Conservation (phyloP, 2,329 filamentous ascomycete genomes). For the Xylariaceae sp. region DNA sequence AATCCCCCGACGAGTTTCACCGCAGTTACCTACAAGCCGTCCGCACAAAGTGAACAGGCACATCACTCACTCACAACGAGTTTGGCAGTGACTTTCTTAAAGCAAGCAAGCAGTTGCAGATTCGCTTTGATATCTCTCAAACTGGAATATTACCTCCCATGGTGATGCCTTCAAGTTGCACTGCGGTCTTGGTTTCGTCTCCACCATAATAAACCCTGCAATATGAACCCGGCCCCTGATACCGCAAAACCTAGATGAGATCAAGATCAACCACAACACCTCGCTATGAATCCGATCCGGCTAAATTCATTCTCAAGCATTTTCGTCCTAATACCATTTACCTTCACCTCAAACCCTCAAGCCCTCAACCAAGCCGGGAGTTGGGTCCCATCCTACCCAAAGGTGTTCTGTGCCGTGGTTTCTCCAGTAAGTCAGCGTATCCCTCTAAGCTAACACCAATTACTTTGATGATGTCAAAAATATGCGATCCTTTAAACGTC, state of each 20-base stretch:
- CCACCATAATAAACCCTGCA: neutral
- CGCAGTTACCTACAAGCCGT: no score
- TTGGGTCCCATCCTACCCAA: slow-evolving; percentile 33
- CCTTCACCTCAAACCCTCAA: neutral
- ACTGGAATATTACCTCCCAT: no score
- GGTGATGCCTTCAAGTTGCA: no score
- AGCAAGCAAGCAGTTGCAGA: no score
- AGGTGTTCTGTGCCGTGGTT: slow-evolving; percentile 45
- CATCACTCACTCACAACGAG: no score
- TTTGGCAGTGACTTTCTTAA: no score
- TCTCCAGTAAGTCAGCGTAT: slow-evolving; percentile 53
- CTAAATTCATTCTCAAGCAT: neutral
- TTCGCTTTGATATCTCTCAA: no score
- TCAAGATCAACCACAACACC: slow-evolving; percentile 15
- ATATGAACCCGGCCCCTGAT: neutral
- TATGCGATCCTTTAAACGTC: slow-evolving; percentile 55
- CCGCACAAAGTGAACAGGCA: no score
- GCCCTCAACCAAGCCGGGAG: slow-evolving; percentile 24
- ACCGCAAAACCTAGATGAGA: neutral
- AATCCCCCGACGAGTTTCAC: no score
- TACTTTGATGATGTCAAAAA: slow-evolving; percentile 55
- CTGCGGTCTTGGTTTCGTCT: neutral
- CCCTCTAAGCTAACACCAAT: slow-evolving; percentile 53
- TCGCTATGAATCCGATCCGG: slow-evolving; percentile 12
- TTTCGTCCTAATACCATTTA: neutral